A percentile compares a stretch with the other conserved stretches of the same genome.
phyloP scores from a whole-genome alignment of 2,329 filamentous ascomycete species.

The Verticillium tricorpus region DNA sequence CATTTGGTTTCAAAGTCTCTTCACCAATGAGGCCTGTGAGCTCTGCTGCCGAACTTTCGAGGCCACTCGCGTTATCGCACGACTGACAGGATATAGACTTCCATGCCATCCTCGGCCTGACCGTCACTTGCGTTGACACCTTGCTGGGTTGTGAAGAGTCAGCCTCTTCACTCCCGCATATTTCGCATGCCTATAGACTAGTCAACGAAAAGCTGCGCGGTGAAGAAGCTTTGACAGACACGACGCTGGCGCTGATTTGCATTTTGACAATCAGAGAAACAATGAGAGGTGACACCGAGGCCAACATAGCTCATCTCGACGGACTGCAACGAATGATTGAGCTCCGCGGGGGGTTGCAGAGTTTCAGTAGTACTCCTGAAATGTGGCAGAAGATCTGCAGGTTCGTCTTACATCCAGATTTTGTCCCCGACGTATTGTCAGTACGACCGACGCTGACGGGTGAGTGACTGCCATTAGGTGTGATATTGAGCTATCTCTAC shows the following conservation, averaged over 20 bases:
- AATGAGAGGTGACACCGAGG: background rate
- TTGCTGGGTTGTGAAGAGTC: background rate
- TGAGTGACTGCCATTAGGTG: background rate
- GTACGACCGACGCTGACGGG: background rate
- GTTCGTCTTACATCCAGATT: background rate
- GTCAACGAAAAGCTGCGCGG: background rate
- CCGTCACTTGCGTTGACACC: background rate
- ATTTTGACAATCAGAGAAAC: background rate
- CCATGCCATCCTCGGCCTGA: background rate
- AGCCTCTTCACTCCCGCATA: background rate
- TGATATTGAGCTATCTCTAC: background rate
- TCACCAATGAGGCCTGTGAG: background rate
- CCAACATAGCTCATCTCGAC: background rate
- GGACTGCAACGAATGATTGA: background rate
- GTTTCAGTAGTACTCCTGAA: background rate
- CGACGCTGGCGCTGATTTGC: background rate
- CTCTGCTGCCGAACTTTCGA: background rate
- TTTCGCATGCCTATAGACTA: background rate
- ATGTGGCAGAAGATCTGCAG: background rate
- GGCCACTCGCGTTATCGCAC: background rate
- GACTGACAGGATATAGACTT: background rate
- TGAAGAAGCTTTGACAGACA: background rate
- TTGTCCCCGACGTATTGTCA: too few species aligned
- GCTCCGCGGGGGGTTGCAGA: background rate
- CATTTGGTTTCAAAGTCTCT: background rate